Percentiles rank a stretch among this genome's conserved stretches.
phyloP scores from a whole-genome alignment of 2,329 filamentous ascomycete species.

The Trichothecium roseum region DNA sequence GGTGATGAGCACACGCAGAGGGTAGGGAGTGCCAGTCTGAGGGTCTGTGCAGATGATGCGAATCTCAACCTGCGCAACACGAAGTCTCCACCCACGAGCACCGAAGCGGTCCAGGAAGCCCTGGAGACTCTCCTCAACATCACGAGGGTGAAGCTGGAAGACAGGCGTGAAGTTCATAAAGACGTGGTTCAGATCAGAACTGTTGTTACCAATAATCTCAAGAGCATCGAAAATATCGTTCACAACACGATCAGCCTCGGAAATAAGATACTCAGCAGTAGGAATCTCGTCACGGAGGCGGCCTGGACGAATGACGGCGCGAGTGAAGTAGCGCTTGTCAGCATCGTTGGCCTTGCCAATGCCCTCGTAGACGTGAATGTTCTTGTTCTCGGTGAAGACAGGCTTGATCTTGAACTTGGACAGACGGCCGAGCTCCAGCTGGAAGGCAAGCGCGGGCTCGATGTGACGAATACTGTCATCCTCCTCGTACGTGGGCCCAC shows the following conservation, averaged over 20 bases:
- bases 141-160: constrained; percentile 80
- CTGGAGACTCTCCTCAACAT: constrained; percentile 86
- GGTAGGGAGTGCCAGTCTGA: constrained; percentile 71
- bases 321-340: constrained; percentile 97
- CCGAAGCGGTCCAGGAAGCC: constrained; percentile 97
- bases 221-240: constrained; percentile 96
- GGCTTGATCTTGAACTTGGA: constrained; percentile 98
- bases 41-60: constrained; percentile 96
- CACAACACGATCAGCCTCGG: constrained; percentile 91
- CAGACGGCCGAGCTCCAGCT: constrained; percentile 88
- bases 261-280: constrained; percentile 96
- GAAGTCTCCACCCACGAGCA: constrained; percentile 87
- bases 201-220: constrained; percentile 98
- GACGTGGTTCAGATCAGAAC: constrained; percentile 98
- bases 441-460: constrained; percentile 94
- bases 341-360: constrained; percentile 89
- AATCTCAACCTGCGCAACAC: constrained; percentile 94
- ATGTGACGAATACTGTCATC: constrained; percentile 95
- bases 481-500: constrained; percentile 79
- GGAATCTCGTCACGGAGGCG: constrained; percentile 94
- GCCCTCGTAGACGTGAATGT: constrained; percentile 97
- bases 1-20: constrained; percentile 89
- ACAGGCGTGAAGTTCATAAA: constrained; percentile 99
- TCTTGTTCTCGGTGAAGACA: constrained; percentile 97
- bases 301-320: constrained; percentile 87